phyloP scores from a whole-genome alignment of 2,329 filamentous ascomycete genomes.

The Hymenoscyphus salicellus region DNA sequence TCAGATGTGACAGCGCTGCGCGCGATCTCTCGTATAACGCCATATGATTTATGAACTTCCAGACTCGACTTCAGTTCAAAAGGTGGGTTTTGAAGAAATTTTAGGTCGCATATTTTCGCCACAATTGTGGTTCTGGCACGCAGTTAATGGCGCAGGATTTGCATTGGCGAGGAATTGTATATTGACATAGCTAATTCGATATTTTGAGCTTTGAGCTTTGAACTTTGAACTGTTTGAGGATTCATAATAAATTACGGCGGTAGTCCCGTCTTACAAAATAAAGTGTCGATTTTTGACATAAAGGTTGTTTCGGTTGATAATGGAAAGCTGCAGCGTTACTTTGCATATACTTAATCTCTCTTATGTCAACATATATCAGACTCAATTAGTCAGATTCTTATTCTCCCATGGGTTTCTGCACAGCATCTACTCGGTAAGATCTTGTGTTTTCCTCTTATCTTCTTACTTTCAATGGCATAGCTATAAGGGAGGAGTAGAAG shows the following conservation, averaged over 20 bases:
- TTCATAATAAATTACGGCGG: background rate
- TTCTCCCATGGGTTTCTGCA: background rate
- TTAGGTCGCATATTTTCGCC: background rate
- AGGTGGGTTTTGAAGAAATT: constrained; percentile 26
- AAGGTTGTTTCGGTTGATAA: background rate
- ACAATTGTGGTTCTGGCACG: background rate
- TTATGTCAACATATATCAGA: background rate
- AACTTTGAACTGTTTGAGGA: background rate
- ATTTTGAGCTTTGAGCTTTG: background rate
- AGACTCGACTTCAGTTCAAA: constrained; percentile 35
- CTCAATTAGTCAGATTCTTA: constrained; percentile 2
- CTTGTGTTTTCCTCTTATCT: background rate
- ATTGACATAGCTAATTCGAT: background rate
- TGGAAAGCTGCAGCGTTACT: background rate
- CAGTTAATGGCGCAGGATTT: background rate
- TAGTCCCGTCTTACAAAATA: background rate
- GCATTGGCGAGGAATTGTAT: background rate
- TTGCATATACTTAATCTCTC: constrained; percentile 3
- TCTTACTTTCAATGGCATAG: background rate
- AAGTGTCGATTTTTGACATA: background rate
- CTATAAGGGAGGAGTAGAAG: background rate
- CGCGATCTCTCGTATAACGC: too few species aligned
- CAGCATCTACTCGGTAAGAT: background rate
- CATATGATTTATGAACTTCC: too few species aligned
- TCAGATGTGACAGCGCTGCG: constrained; percentile 66